Conservation (phyloP, 108 stramenopile genomes). For the Parietichytrium sp. region DNA sequence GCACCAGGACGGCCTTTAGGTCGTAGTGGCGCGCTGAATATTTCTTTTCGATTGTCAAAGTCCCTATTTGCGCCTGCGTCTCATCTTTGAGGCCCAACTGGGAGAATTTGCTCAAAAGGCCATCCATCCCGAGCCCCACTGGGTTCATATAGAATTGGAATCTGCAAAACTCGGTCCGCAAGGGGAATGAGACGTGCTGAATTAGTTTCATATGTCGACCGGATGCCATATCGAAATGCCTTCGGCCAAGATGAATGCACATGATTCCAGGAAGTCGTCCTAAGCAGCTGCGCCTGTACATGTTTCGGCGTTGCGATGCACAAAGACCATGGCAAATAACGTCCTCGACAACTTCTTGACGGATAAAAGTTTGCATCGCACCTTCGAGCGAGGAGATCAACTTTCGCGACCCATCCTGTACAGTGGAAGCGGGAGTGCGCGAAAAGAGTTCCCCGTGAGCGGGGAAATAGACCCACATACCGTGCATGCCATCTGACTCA, state of each 20-base stretch:
- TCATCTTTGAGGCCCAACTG: no score
- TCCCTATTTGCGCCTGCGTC: no score
- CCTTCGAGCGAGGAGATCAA: neutral
- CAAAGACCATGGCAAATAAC: conserved; percentile 22
- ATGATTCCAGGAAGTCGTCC: neutral
- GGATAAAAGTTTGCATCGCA: neutral
- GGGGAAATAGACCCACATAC: conserved; percentile 28
- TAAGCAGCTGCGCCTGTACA: neutral
- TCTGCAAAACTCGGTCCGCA: neutral
- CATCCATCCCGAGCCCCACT: neutral
- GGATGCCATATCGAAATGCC: neutral
- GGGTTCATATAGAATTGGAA: neutral
- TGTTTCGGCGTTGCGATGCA: neutral
- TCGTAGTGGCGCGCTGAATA: neutral
- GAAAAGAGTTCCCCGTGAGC: neutral
- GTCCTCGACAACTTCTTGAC: conserved; percentile 3
- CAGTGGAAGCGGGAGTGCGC: conserved; percentile 4
- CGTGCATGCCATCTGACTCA: conserved; percentile 30
- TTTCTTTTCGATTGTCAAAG: no score
- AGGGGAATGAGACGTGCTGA: neutral
- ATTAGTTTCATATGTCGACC: neutral
- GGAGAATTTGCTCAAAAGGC: no score
- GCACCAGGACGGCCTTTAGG: neutral
- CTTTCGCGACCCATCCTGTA: neutral
- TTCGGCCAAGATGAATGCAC: neutral